Evolutionary conservation across 2,329 filamentous ascomycete genomes (phyloP).

Genomic region (Scedosporium dehoogii): DNA sequence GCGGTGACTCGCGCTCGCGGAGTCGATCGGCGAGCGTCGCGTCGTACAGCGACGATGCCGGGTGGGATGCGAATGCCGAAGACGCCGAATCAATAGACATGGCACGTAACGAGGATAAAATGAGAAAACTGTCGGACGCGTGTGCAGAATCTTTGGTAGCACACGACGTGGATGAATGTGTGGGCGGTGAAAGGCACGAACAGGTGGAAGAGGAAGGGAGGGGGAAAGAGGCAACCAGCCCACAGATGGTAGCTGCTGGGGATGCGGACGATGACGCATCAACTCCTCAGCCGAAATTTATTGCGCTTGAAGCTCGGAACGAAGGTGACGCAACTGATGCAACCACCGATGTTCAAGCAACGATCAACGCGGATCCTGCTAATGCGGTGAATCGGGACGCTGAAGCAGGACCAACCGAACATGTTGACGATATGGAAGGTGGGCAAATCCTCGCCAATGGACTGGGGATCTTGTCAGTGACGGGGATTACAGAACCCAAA

Average conservation of each 20-base stretch:
- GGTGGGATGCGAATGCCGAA: background rate
- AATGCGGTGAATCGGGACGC: background rate
- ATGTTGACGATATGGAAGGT: background rate
- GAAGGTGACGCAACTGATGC: background rate
- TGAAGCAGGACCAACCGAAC: background rate
- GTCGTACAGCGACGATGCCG: constrained; percentile 2
- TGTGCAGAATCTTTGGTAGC: background rate
- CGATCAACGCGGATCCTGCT: background rate
- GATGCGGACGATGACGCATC: background rate
- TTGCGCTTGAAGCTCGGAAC: background rate
- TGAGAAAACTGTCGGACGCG: background rate
- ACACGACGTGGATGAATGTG: background rate
- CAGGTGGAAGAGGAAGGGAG: background rate
- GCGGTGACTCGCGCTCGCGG: background rate
- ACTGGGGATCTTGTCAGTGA: background rate
- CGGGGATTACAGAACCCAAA: constrained; percentile 4
- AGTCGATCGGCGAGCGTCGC: background rate
- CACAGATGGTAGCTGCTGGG: background rate
- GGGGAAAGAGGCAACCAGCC: background rate
- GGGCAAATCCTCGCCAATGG: background rate
- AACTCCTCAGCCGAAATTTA: background rate
- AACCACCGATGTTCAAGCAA: background rate
- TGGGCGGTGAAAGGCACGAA: background rate
- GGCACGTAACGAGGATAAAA: background rate
- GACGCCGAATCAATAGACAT: background rate